phyloP scores from a whole-genome alignment of 768 basidiomycete genomes.

The Clavulina sp. region DNA sequence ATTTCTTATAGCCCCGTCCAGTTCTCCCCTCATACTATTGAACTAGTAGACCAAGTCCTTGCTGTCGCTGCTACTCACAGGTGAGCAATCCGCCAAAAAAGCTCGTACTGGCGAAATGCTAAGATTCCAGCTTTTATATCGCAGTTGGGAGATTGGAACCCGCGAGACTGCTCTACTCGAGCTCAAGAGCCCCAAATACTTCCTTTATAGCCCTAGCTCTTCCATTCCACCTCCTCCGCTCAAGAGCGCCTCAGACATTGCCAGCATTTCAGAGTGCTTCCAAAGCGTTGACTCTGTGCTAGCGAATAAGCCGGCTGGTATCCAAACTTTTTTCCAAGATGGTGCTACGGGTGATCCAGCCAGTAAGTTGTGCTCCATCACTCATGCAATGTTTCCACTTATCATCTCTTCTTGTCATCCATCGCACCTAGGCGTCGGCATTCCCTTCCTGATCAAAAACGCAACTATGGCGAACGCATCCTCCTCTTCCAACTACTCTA shows the following conservation, averaged over 20 bases:
- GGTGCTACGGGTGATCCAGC: slow-evolving; percentile 55
- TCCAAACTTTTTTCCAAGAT: too few species aligned
- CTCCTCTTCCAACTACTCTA: slow-evolving; percentile 26
- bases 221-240: neutral
- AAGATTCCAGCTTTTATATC: too few species aligned
- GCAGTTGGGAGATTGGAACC: slow-evolving; percentile 3
- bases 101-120: too few species aligned
- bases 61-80: neutral
- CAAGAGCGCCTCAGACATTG: neutral
- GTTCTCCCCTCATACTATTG: neutral
- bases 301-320: neutral
- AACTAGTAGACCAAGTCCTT: neutral
- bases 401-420: neutral
- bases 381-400: neutral
- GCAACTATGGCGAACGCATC: slow-evolving; percentile 21
- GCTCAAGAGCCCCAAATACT: neutral
- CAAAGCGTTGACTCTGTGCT: neutral
- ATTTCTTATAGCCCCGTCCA: too few species aligned
- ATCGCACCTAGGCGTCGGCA: slow-evolving; percentile 30
- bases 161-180: neutral
- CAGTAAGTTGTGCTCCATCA: slow-evolving; percentile 16
- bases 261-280: neutral
- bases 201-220: neutral
- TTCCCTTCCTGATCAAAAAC: slow-evolving; percentile 44
- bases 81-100: too few species aligned